Base-by-base conservation (phyloP, 73 alveolate species). In the Paramecium caudatum region DNA sequence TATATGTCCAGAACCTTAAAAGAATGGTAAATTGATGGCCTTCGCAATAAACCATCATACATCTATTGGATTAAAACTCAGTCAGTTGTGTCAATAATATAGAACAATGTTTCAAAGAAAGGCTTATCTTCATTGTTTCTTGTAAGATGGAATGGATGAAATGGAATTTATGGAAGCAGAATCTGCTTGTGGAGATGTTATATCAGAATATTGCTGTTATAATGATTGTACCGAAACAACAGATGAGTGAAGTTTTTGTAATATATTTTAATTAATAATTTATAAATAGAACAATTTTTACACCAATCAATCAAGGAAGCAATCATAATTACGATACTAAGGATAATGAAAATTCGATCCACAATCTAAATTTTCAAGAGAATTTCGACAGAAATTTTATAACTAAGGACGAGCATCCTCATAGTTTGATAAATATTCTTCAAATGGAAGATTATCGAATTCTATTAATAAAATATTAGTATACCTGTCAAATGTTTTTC, bases 321-420 rank as follows among this genome's bases (percentile, higher is more conserved):
- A 55, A 55, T 55, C 80, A 55, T 10, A 6, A 55, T 55, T 43
- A 37, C 23, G n/a, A n/a, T n/a, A n/a, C n/a, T n/a, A n/a, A n/a
- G n/a, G n/a, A n/a, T n/a, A n/a, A n/a, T n/a, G n/a, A n/a, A n/a
- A 55, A 27, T 8, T 55, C 4, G 23, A 27, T 2, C 80, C 23
- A 3, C 30, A 55, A 10, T 4, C 21, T 9, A 27, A 5, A 55
- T 55, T 12, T 9, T 12, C 9, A 10, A 27, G 23, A 55, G 80
- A 55, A 10, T 55, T 23, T 12, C 80, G 30, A 21, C 80, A 55
- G 16, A 55, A 55, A 23, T 55, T 55, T 0, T 55, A 23, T 55
- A 55, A 55, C 80, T 55, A 55, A 55, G 80, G 80, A 55, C 80
- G 80, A 10, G 80, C 23, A 23, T 55, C 80, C n/a, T 23, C 80